Evolutionary conservation across 495 filamentous ascomycete species (phyloP).

Genomic region (Penicillium parvum): DNA sequence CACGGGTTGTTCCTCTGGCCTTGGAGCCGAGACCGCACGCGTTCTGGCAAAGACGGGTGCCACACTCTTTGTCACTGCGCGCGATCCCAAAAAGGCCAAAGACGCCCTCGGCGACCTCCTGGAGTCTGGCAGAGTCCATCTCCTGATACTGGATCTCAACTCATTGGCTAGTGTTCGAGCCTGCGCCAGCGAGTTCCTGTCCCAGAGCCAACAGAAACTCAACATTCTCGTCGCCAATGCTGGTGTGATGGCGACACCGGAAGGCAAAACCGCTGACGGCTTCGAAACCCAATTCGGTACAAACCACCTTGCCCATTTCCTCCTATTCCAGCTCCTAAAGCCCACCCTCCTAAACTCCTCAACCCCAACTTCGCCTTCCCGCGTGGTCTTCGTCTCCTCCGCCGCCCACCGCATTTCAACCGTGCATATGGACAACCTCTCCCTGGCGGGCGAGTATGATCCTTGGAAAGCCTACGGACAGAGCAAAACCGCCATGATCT

Average conservation of each 20-base stretch:
- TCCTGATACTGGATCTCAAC: constrained; percentile 42
- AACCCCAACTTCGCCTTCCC: constrained; percentile 32
- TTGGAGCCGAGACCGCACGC: constrained; percentile 48
- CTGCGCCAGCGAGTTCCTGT: constrained; percentile 32
- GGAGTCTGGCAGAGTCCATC: constrained; percentile 22
- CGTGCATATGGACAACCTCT: no score
- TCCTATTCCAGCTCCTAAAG: constrained; percentile 45
- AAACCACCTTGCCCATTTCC: constrained; percentile 50
- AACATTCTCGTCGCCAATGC: constrained; percentile 49
- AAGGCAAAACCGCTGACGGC: constrained; percentile 38
- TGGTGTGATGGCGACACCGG: constrained; percentile 44
- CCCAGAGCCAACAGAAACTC: no score
- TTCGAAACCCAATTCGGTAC: constrained; percentile 48
- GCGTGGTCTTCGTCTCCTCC: constrained; percentile 41
- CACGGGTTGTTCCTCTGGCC: constrained; percentile 62
- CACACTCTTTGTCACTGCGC: constrained; percentile 43
- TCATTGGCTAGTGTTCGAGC: constrained; percentile 42
- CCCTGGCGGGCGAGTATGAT: constrained; percentile 35
- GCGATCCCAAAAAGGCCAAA: constrained; percentile 41
- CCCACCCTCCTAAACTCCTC: constrained; percentile 35
- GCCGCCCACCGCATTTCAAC: constrained; percentile 36
- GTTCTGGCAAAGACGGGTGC: constrained; percentile 46
- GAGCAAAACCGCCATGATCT: constrained; percentile 40
- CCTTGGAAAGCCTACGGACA: constrained; percentile 33
- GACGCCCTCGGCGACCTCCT: constrained; percentile 25